Conservation (phyloP, 495 filamentous ascomycete species). For the Chaetomium tenue region DNA sequence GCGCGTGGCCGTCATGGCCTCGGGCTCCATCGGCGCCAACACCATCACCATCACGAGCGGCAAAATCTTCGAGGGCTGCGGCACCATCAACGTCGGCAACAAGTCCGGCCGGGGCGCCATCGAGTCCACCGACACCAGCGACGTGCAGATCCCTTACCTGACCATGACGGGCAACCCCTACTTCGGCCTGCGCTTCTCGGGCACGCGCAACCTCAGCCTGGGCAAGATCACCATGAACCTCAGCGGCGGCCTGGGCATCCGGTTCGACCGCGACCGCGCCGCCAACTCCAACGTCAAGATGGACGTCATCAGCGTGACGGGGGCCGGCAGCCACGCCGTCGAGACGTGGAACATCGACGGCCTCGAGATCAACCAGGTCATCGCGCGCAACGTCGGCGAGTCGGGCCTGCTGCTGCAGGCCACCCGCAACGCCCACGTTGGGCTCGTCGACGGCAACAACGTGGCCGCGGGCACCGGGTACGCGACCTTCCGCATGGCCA, state of each 20-base stretch:
- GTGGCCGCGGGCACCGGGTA: slow-evolving; percentile 46
- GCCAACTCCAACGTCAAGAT: slow-evolving; percentile 46
- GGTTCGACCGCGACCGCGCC: slow-evolving; percentile 47
- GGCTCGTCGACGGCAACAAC: slow-evolving; percentile 48
- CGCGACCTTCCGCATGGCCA: slow-evolving; percentile 48
- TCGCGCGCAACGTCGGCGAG: slow-evolving; percentile 47
- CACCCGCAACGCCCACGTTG: slow-evolving; percentile 43
- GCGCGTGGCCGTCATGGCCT: slow-evolving; percentile 60
- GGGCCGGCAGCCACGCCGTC: slow-evolving; percentile 46
- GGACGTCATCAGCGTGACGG: slow-evolving; percentile 44
- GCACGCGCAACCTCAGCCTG: slow-evolving; percentile 39
- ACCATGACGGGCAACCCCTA: slow-evolving; percentile 49
- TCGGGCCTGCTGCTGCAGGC: slow-evolving; percentile 46
- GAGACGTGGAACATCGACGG: slow-evolving; percentile 52
- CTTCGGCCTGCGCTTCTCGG: slow-evolving; percentile 48
- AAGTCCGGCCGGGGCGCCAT: slow-evolving; percentile 44
- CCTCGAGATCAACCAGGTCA: slow-evolving; percentile 41
- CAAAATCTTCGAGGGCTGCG: slow-evolving; percentile 50
- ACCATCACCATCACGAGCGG: slow-evolving; percentile 49
- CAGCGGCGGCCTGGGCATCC: slow-evolving; percentile 47
- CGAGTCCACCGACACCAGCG: slow-evolving; percentile 38
- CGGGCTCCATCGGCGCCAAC: slow-evolving; percentile 54
- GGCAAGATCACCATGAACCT: slow-evolving; percentile 48
- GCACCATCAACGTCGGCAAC: slow-evolving; percentile 47
- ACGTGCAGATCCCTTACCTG: slow-evolving; percentile 46